Evolutionary conservation across 2,329 filamentous ascomycete genomes (phyloP).

Genomic region (Neofusicoccum sp.): DNA sequence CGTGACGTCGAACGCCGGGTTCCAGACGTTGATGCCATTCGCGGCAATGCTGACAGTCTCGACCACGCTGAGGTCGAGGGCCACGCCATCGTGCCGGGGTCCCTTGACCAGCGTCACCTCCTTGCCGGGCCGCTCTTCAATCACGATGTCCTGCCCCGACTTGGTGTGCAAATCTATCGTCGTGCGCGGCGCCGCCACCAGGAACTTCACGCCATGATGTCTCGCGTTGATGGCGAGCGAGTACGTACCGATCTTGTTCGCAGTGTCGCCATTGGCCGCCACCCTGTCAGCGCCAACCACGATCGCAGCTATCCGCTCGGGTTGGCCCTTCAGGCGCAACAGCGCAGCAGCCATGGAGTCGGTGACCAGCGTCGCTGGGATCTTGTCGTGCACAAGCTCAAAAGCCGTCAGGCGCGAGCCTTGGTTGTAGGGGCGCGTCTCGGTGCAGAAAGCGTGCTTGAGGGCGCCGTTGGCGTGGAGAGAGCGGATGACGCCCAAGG

Average conservation of each 20-base stretch:
- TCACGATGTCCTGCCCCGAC: slow-evolving; percentile 78
- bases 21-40: slow-evolving; percentile 83
- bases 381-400: slow-evolving; percentile 90
- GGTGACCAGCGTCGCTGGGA: slow-evolving; percentile 88
- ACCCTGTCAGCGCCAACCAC: slow-evolving; percentile 95
- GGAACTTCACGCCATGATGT: slow-evolving; percentile 87
- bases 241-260: slow-evolving; percentile 98
- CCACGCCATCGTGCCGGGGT: slow-evolving; percentile 66
- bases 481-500: slow-evolving; percentile 88
- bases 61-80: slow-evolving; percentile 63
- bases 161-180: slow-evolving; percentile 85
- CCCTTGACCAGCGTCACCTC: slow-evolving; percentile 88
- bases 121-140: slow-evolving; percentile 80
- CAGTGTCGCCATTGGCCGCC: slow-evolving; percentile 94
- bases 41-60: slow-evolving; percentile 80
- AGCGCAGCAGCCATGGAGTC: slow-evolving; percentile 96
- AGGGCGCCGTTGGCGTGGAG: slow-evolving; percentile 68
- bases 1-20: slow-evolving; percentile 95
- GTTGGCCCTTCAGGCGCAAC: slow-evolving; percentile 63
- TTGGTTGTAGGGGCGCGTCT: slow-evolving; percentile 97
- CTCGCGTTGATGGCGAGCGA: slow-evolving; percentile 86
- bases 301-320: slow-evolving; percentile 76
- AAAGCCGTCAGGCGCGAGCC: slow-evolving; percentile 93
- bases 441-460: slow-evolving; percentile 89
- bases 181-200: slow-evolving; percentile 92